These are phyloP conservation scores for Alloascoidea africana DNA, from an alignment of 805 yeast genomes.

Conservation along the genomic window DNA sequence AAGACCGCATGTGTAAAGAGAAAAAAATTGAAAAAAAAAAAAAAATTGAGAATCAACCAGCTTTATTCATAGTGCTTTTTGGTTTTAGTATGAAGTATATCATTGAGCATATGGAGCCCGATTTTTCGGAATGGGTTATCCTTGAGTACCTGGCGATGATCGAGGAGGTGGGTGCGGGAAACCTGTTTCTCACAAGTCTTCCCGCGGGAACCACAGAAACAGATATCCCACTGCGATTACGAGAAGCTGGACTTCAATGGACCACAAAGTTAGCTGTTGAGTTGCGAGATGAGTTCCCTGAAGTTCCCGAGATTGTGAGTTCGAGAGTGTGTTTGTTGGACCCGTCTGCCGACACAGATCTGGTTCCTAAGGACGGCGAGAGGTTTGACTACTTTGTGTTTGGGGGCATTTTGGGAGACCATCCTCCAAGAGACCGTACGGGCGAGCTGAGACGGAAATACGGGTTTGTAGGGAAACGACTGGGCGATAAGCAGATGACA, in stretches of 20 bases:
- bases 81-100: slow-evolving; percentile 66
- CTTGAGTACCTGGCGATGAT: slow-evolving; percentile 77
- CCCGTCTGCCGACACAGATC: slow-evolving; percentile 68
- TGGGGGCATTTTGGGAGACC: slow-evolving; percentile 94
- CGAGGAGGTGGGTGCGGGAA: slow-evolving; percentile 65
- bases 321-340: slow-evolving; percentile 69
- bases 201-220: slow-evolving; percentile 43
- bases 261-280: slow-evolving; percentile 56
- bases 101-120: slow-evolving; percentile 95
- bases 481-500: slow-evolving; percentile 88
- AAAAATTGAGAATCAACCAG: too few species aligned
- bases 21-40: too few species aligned
- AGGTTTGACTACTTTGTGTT: slow-evolving; percentile 80
- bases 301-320: slow-evolving; percentile 21
- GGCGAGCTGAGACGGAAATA: slow-evolving; percentile 71
- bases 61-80: too few species aligned
- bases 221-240: slow-evolving; percentile 49
- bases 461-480: slow-evolving; percentile 76
- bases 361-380: slow-evolving; percentile 51
- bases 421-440: slow-evolving; percentile 78
- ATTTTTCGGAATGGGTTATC: slow-evolving; percentile 91
- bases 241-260: slow-evolving; percentile 59
- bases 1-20: too few species aligned
- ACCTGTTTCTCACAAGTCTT: slow-evolving; percentile 63
- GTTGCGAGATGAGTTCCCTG: slow-evolving; percentile 11